phyloP scores from a whole-genome alignment of 1,284 basidiomycete genomes.

The Rhizoctonia solani region DNA sequence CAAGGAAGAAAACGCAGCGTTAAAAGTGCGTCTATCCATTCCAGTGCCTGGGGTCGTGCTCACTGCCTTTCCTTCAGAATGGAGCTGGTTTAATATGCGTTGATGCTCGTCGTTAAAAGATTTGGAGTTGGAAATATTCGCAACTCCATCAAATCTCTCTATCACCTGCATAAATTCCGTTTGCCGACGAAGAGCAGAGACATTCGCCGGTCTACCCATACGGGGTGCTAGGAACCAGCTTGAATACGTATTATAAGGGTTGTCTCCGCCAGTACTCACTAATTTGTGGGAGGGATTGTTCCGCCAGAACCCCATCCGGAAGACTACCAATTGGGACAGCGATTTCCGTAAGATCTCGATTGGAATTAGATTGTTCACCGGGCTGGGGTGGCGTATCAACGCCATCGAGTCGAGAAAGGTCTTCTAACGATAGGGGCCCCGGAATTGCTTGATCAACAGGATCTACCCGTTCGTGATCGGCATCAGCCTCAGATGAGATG shows the following conservation, averaged over 20 bases:
- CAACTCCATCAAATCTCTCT: slow-evolving; percentile 63
- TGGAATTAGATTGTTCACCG: no score
- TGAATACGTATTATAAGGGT: not conserved
- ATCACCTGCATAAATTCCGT: slow-evolving; percentile 72
- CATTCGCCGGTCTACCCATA: slow-evolving; percentile 49
- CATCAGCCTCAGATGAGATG: not conserved
- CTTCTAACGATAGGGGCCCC: no score
- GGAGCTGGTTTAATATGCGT: slow-evolving; percentile 58
- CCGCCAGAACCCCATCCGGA: not conserved
- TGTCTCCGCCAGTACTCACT: not conserved
- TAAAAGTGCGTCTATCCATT: slow-evolving; percentile 73
- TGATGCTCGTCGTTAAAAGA: slow-evolving; percentile 69
- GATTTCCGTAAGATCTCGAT: no score
- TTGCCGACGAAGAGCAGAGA: slow-evolving; percentile 74
- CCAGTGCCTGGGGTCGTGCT: slow-evolving; percentile 67
- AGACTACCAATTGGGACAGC: not conserved
- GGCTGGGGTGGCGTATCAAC: no score
- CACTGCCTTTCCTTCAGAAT: slow-evolving; percentile 61
- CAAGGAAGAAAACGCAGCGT: slow-evolving; percentile 60
- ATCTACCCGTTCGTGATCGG: not conserved
- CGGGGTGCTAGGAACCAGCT: not conserved
- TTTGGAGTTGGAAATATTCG: slow-evolving; percentile 60
- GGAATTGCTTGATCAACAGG: not conserved
- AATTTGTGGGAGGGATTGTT: not conserved
- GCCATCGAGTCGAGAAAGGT: no score